Conservation (phyloP, 1,284 basidiomycete genomes). For the Ustilago loliicola region DNA sequence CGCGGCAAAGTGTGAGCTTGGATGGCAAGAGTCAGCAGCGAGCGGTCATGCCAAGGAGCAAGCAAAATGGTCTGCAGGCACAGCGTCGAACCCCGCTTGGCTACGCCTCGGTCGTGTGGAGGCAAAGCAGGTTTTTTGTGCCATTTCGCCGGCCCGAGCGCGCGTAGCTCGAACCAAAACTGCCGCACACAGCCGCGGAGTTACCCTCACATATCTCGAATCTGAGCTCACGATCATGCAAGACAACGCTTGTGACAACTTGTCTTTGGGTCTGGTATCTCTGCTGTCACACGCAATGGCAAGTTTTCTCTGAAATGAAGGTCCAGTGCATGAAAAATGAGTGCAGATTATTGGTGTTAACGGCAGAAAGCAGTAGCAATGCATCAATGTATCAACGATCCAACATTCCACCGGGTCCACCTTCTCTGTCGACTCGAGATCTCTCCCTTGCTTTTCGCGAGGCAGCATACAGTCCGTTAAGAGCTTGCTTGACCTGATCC, state of each 20-base stretch:
- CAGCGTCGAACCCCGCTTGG: background rate
- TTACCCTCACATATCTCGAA: background rate
- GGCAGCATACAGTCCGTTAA: slow-evolving; percentile 56
- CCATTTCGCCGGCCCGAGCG: slow-evolving; percentile 8
- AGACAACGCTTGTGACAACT: background rate
- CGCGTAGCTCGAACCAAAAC: background rate
- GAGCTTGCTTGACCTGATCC: slow-evolving; percentile 55
- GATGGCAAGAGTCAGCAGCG: slow-evolving; percentile 3
- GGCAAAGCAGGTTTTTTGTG: background rate
- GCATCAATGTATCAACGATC: slow-evolving; percentile 23
- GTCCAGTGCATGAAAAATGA: background rate
- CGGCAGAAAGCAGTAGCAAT: background rate
- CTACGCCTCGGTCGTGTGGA: background rate
- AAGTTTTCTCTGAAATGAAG: background rate
- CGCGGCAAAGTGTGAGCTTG: slow-evolving; percentile 6
- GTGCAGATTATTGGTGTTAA: background rate
- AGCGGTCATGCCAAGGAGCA: background rate
- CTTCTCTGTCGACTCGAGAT: slow-evolving; percentile 28
- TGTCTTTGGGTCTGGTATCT: background rate
- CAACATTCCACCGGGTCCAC: slow-evolving; percentile 25
- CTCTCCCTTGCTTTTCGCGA: slow-evolving; percentile 63
- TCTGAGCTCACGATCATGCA: background rate
- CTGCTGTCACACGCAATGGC: background rate
- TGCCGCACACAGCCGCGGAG: background rate
- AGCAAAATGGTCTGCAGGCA: background rate